Conservation (phyloP, 345 rosid species). For the Bruguiera gymnorhiza region DNA sequence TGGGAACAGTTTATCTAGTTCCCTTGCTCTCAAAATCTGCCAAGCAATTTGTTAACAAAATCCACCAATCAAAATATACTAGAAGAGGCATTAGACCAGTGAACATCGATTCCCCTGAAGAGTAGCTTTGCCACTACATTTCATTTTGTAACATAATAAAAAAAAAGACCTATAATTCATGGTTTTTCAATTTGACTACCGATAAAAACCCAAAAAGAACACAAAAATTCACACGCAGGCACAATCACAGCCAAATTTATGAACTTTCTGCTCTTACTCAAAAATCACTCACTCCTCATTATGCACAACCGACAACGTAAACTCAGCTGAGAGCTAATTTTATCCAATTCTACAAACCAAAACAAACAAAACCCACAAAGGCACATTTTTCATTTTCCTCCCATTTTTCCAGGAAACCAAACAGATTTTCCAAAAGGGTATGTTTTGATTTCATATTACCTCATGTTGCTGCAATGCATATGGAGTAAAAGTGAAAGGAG, state of each 20-base stretch:
- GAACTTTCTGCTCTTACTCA: no score
- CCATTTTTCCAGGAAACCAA: conserved; percentile 12
- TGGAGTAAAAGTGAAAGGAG: conserved; percentile 75
- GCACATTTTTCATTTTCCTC: neutral
- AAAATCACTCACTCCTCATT: no score
- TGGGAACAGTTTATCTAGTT: conserved; percentile 63
- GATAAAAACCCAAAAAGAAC: no score
- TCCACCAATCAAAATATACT: neutral
- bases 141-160: no score
- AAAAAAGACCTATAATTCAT: no score
- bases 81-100: neutral
- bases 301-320: no score
- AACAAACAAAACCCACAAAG: conserved; percentile 5
- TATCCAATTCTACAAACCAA: neutral
- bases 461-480: conserved; percentile 51
- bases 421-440: neutral
- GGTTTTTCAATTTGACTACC: no score
- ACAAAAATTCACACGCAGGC: no score
- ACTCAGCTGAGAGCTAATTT: neutral
- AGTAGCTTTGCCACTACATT: neutral
- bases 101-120: neutral
- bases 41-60: conserved; percentile 9
- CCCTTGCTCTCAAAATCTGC: conserved; percentile 48
- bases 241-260: no score
- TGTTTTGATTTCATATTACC: conserved; percentile 29